Percentiles rank a stretch among this genome's conserved stretches.
Evolutionary conservation across 805 yeast species (phyloP).

Genomic region (Yarrowia deformans): DNA sequence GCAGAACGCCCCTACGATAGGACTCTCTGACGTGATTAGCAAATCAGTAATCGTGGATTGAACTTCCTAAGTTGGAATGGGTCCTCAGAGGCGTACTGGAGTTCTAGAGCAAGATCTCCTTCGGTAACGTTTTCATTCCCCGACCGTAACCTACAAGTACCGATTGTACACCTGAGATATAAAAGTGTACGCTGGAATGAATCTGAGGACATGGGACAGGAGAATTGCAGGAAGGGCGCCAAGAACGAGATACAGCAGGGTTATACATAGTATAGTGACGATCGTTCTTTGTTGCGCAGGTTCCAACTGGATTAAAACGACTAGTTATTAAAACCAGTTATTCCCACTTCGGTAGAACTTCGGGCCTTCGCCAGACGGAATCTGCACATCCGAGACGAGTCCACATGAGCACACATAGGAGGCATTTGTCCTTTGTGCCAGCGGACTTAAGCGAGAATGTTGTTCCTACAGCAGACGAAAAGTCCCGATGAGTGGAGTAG

Average conservation of each 20-base stretch:
- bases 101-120: slow-evolving; percentile 13
- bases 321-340: neutral
- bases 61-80: neutral
- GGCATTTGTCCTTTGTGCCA: neutral
- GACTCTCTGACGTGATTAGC: neutral
- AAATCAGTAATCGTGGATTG: neutral
- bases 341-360: slow-evolving; percentile 4
- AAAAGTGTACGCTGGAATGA: slow-evolving; percentile 12
- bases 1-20: neutral
- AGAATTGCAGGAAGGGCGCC: neutral
- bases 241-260: neutral
- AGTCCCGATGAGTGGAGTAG: neutral
- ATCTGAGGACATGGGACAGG: neutral
- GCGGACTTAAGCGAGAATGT: neutral
- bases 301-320: slow-evolving; percentile 1
- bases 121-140: neutral
- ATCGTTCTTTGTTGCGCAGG: slow-evolving; percentile 4
- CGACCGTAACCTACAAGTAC: neutral
- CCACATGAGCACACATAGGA: neutral
- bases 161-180: too few species aligned
- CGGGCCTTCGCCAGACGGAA: neutral
- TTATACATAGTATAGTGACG: neutral
- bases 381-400: neutral
- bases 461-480: neutral
- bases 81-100: neutral